phyloP scores from a whole-genome alignment of 2,329 filamentous ascomycete species.

The Ophiobolus disseminans region DNA sequence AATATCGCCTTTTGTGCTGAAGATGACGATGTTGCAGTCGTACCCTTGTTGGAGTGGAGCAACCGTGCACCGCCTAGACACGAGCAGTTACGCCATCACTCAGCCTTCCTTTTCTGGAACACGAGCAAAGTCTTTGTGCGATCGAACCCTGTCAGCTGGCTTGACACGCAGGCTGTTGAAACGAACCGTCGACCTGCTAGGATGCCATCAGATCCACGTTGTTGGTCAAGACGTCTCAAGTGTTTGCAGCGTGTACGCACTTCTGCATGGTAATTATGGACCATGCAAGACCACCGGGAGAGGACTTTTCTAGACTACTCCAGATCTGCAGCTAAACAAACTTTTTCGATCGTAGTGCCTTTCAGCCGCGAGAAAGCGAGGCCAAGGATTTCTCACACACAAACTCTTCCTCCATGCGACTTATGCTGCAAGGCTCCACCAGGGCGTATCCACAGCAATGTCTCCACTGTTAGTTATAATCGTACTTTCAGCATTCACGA shows the following conservation, averaged over 20 bases:
- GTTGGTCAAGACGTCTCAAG: constrained; percentile 13
- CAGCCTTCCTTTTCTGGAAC: constrained; percentile 14
- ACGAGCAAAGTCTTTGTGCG: constrained; percentile 5
- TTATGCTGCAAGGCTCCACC: constrained; percentile 18
- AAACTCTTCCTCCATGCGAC: constrained; percentile 22
- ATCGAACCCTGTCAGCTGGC: constrained; percentile 3
- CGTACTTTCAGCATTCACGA: not conserved
- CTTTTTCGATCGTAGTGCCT: constrained; percentile 9
- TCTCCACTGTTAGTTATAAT: constrained; percentile 3
- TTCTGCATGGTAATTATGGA: constrained; percentile 23
- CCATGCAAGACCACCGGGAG: constrained; percentile 29
- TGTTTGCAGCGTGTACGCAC: constrained; percentile 11
- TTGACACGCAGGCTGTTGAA: constrained; percentile 15
- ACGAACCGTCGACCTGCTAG: constrained; percentile 3
- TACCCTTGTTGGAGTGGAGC: constrained; percentile 32
- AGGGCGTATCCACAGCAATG: constrained; percentile 18
- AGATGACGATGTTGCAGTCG: constrained; percentile 36
- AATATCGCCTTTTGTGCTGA: constrained; percentile 34
- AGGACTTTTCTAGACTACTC: constrained; percentile 33
- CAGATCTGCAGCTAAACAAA: constrained; percentile 30
- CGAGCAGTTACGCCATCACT: constrained; percentile 15
- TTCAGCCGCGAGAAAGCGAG: constrained; percentile 34
- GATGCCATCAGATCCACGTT: constrained; percentile 21
- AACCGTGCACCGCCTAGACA: constrained; percentile 20
- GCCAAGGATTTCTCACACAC: constrained; percentile 30